A percentile compares a stretch with the other conserved stretches of the same genome.
Conservation (phyloP, 2,329 filamentous ascomycete species). For the Blumeria hordei region DNA sequence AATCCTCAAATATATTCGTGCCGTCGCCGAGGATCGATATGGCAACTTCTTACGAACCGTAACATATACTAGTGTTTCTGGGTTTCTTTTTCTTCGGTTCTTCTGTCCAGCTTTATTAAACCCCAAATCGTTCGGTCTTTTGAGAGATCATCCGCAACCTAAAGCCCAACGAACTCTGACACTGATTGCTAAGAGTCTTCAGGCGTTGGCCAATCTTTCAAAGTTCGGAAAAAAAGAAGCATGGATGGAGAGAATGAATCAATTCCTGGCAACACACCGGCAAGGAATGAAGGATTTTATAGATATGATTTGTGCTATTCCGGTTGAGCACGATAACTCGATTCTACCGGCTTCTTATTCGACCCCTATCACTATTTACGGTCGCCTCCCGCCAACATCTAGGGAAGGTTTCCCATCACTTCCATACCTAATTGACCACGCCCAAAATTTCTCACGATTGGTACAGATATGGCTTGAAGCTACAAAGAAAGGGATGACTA, state of each 20-base stretch:
- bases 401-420: conserved; percentile 83
- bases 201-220: conserved; percentile 74
- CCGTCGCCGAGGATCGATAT: conserved; percentile 83
- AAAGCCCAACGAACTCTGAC: conserved; percentile 73
- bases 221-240: conserved; percentile 83
- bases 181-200: conserved; percentile 74
- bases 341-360: conserved; percentile 65
- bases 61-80: conserved; percentile 80
- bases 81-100: conserved; percentile 82
- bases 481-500: conserved; percentile 8
- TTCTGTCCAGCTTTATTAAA: conserved; percentile 93
- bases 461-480: conserved; percentile 57
- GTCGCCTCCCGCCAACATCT: conserved; percentile 53
- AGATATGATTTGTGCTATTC: conserved; percentile 64
- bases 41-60: conserved; percentile 79
- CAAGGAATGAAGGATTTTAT: conserved; percentile 69
- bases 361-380: conserved; percentile 74
- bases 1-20: conserved; percentile 74
- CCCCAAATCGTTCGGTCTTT: conserved; percentile 72
- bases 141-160: conserved; percentile 59
- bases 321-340: conserved; percentile 39
- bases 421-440: conserved; percentile 77
- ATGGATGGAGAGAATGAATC: conserved; percentile 99
- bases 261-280: conserved; percentile 52
- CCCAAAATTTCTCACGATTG: conserved; percentile 61